phyloP scores from a whole-genome alignment of 768 basidiomycete species.

The Leccinum truebloodii region DNA sequence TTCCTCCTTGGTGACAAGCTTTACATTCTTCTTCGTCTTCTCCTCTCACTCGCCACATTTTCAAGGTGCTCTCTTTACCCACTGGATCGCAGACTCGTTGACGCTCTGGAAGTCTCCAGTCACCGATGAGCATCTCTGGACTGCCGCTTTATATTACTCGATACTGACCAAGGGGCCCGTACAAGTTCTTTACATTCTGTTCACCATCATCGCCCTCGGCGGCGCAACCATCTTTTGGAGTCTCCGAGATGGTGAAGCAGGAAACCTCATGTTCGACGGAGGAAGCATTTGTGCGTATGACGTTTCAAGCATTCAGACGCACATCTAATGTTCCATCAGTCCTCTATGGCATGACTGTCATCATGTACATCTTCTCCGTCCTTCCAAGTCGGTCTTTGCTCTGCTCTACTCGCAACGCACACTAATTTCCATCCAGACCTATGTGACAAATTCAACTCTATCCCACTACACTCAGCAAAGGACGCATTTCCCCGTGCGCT shows the following conservation, averaged over 20 bases:
- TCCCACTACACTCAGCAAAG: slow-evolving; percentile 52
- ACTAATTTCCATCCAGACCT: slow-evolving; percentile 44
- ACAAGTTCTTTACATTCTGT: slow-evolving; percentile 56
- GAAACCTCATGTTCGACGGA: slow-evolving; percentile 90
- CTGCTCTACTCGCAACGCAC: background rate
- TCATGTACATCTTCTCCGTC: slow-evolving; percentile 75
- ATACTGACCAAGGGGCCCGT: slow-evolving; percentile 68
- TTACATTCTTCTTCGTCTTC: background rate
- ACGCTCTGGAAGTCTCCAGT: slow-evolving; percentile 88
- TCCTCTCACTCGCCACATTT: background rate
- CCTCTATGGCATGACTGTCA: slow-evolving; percentile 69
- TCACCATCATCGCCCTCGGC: slow-evolving; percentile 57
- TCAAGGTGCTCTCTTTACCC: slow-evolving; percentile 77
- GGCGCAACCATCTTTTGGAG: slow-evolving; percentile 75
- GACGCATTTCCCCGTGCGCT: slow-evolving; percentile 66
- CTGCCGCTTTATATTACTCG: slow-evolving; percentile 79
- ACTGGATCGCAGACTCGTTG: slow-evolving; percentile 92
- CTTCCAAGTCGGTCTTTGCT: slow-evolving; percentile 63
- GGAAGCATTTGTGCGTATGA: slow-evolving; percentile 77
- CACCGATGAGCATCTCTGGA: slow-evolving; percentile 84
- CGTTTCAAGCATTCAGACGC: background rate
- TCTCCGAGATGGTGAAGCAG: slow-evolving; percentile 72
- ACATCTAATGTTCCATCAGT: slow-evolving; percentile 45
- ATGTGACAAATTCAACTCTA: slow-evolving; percentile 54
- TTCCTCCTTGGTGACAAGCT: slow-evolving; percentile 68